Base-by-base conservation (phyloP, 2,329 filamentous ascomycete species). In the Hymenoscyphus fructigenus region DNA sequence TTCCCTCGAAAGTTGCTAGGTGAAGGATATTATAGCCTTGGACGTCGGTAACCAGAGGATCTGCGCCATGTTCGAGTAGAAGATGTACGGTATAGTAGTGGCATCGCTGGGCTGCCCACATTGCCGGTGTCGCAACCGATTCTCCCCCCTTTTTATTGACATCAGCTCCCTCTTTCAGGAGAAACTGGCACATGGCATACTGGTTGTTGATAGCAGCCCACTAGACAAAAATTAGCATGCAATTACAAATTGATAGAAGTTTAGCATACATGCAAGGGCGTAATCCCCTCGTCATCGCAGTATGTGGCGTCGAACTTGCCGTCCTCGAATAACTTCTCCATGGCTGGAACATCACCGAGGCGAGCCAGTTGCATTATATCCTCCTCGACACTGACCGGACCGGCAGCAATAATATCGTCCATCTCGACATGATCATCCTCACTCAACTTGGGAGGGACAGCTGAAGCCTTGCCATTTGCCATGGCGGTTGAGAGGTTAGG, bases 181-280 rank as follows among this genome's bases (percentile, higher is more conserved):
- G 88, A 79, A 96, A 97, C 78, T 95, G 94, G 85, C 94, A 97
- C 83, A 98, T 93, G 70, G 92, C 91, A 80, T 94, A 96, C 77
- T 97, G 95, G 76, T 98, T 98, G 81, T 99, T 99, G 78, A 99
- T 98, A 44, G 96, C 92, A 57, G 95, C 95, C 95, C 95, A 99
- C 92, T 99, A 76, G 61, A 71, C 65, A 56, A 59, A 41, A 47
- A 60, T 66, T 58, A 62, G 56, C 32, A 64, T 23, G 17, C 7
- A 36, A 23, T 34, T 34, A 26, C 23, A 15, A 3, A 56, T 36
- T 20, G 32, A 38, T 64, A 47, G 34, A 38, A 63, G 36, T 38
- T 20, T 34, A 10, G 81, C 85, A 73, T 84, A 97, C 94, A 83
- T 98, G 95, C 78, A 99, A 80, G 68, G 95, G 93, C 50, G 94